phyloP scores from a whole-genome alignment of 73 alveolate species.

The Paramecium caudatum region DNA sequence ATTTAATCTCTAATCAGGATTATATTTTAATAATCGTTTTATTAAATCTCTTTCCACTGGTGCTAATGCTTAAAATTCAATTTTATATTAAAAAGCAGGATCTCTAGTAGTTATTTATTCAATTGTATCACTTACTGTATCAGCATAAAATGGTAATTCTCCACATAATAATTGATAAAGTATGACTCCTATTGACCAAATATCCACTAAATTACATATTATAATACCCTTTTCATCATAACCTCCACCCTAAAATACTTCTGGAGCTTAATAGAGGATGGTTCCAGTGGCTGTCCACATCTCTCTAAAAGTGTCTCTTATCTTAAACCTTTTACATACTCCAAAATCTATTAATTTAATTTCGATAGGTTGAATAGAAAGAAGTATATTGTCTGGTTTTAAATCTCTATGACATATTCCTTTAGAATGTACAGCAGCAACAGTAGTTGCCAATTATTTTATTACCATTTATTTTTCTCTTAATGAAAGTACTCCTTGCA shows the following conservation, averaged over 20 bases:
- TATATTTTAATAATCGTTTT: constrained; percentile 17
- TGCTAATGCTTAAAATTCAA: neutral
- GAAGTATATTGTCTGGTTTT: constrained; percentile 54
- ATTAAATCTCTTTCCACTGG: neutral
- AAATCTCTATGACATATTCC: constrained; percentile 66
- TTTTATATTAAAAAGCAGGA: neutral
- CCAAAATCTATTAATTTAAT: constrained; percentile 62
- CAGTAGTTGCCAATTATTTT: neutral
- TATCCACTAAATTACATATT: neutral
- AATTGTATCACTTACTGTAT: constrained; percentile 20
- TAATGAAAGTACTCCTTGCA: neutral
- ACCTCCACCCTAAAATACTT: constrained; percentile 61
- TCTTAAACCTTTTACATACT: constrained; percentile 34
- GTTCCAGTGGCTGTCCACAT: constrained; percentile 70
- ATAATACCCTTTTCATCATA: constrained; percentile 62
- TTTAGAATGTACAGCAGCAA: neutral
- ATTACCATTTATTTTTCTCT: neutral
- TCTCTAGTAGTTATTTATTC: constrained; percentile 12
- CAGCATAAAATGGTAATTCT: constrained; percentile 43
- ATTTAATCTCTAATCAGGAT: constrained; percentile 63
- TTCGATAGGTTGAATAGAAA: constrained; percentile 6
- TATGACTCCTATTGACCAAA: constrained; percentile 52
- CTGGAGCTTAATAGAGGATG: constrained; percentile 61
- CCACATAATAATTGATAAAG: constrained; percentile 22
- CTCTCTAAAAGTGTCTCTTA: constrained; percentile 15